Evolutionary conservation across 1,139 yeast genomes (phyloP), one percentile per base, ranked within the genome.

Genomic region (Candida mesenterica): DNA sequence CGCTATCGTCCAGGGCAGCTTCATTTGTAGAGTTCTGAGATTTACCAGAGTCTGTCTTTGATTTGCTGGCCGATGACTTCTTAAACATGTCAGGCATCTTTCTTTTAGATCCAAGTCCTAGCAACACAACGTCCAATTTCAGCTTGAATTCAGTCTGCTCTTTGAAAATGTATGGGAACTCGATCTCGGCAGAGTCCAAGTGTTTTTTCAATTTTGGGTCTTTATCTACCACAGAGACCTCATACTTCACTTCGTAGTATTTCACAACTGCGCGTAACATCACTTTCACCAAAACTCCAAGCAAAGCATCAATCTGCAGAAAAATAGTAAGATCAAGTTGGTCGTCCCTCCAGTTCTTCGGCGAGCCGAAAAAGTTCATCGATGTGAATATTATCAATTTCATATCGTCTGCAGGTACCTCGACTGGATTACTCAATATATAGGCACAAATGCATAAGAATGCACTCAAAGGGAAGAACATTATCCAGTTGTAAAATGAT

Each of bases 401-500:
- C 14, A 65, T 44, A 46, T 68, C 73, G 17, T 43, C 44, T 14
- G 44, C 42, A 1, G 61, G 48, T 7, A 61, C 70, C 1, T 55
- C 49, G 12, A 53, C 46, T 3, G 70, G 67, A 27, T 57, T 52
- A 43, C 61, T 64, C 29, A 68, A 46, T 27, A 66, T 56, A 12
- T 60, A 52, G 0, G 66, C 61, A 4, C 61, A 38, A 2, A 68
- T 36, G 20, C 52, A 56, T 29, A 67, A 50, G 37, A 55, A 64
- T 2, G 73, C 73, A 15, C 61, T 49, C 16, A 61, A 49, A 0
- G 71, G 68, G 39, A 52, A 65, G 36, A 54, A 58, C 24, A 58
- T 40, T 19, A 60, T 42, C 72, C 72, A 66, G 34, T 61, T 62
- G 33, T 50, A 49, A 36, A 54, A 61, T 1, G 67, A 49, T 17